A percentile compares a stretch with the other conserved stretches of the same genome.
Conservation (phyloP, 2,329 filamentous ascomycete genomes). For the Ambrosiella xylebori region DNA sequence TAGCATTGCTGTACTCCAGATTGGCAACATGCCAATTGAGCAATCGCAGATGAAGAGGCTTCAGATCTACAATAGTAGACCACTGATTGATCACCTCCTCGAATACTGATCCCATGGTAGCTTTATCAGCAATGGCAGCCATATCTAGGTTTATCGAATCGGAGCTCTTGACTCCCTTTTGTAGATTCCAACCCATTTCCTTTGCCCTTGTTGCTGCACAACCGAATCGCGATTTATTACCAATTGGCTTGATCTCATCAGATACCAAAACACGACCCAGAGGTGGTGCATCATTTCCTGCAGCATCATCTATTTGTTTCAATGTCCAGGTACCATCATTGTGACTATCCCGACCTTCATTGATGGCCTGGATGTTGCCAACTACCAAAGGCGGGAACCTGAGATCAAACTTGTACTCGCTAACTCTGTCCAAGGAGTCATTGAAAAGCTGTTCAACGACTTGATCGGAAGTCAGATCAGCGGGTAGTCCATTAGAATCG, state of each 20-base stretch:
- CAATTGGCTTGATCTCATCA: constrained; percentile 6
- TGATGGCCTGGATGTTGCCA: constrained; percentile 66
- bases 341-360: constrained; percentile 62
- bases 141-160: constrained; percentile 55
- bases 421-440: constrained; percentile 80
- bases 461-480: constrained; percentile 61
- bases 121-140: constrained; percentile 43
- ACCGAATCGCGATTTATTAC: constrained; percentile 10
- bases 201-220: constrained; percentile 56
- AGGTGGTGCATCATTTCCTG: constrained; percentile 16
- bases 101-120: constrained; percentile 78
- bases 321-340: constrained; percentile 37
- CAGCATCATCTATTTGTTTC: constrained; percentile 47
- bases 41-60: constrained; percentile 70
- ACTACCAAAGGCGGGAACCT: constrained; percentile 54
- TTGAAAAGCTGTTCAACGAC: constrained; percentile 88
- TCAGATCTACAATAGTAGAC: constrained; percentile 62
- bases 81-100: constrained; percentile 86
- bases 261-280: constrained; percentile 2
- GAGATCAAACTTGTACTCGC: constrained; percentile 71
- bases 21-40: constrained; percentile 99
- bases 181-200: constrained; percentile 67
- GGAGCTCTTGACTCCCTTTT: constrained; percentile 41
- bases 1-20: constrained; percentile 91
- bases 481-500: constrained; percentile 61